phyloP scores from a whole-genome alignment of 352 stramenopile species.

The Thalassiosira hispida region DNA sequence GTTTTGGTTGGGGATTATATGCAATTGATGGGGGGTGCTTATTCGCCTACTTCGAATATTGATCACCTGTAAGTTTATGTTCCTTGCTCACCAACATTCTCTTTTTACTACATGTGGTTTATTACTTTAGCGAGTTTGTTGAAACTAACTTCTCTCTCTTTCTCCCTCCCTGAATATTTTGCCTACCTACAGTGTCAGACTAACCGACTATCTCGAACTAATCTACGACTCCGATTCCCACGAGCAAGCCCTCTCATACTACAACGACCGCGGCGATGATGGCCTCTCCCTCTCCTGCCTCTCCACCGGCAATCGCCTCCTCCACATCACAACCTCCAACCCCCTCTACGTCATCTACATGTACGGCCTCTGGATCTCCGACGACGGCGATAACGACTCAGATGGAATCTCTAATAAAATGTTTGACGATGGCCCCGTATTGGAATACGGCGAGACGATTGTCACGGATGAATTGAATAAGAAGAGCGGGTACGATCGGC shows the following conservation, averaged over 20 bases:
- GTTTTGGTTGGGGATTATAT: slow-evolving; percentile 3
- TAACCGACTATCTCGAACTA: slow-evolving; percentile 28
- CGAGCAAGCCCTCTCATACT: slow-evolving; percentile 21
- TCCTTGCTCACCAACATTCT: slow-evolving; percentile 1
- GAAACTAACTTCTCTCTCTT: not conserved
- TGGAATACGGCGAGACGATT: slow-evolving; percentile 77
- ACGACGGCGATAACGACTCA: slow-evolving; percentile 46
- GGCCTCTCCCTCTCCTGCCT: slow-evolving; percentile 52
- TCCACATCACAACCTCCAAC: slow-evolving; percentile 42
- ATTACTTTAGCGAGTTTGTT: no score
- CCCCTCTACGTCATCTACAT: slow-evolving; percentile 59
- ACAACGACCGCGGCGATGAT: slow-evolving; percentile 9
- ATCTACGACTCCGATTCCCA: slow-evolving; percentile 23
- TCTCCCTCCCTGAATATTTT: no score
- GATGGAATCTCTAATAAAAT: slow-evolving; percentile 61
- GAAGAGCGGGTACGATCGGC: slow-evolving; percentile 34
- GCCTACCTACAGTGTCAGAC: slow-evolving; percentile 31
- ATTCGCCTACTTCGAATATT: slow-evolving; percentile 48
- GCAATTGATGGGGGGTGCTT: slow-evolving; percentile 25
- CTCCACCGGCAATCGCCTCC: slow-evolving; percentile 14
- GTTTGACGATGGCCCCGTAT: slow-evolving; percentile 69
- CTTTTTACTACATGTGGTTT: not conserved
- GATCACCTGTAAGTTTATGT: slow-evolving; percentile 64
- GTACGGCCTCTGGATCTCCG: slow-evolving; percentile 58
- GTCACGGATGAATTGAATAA: slow-evolving; percentile 77